Conservation (phyloP, 306 rosid genomes). For the Pyrus bretschneideri region DNA sequence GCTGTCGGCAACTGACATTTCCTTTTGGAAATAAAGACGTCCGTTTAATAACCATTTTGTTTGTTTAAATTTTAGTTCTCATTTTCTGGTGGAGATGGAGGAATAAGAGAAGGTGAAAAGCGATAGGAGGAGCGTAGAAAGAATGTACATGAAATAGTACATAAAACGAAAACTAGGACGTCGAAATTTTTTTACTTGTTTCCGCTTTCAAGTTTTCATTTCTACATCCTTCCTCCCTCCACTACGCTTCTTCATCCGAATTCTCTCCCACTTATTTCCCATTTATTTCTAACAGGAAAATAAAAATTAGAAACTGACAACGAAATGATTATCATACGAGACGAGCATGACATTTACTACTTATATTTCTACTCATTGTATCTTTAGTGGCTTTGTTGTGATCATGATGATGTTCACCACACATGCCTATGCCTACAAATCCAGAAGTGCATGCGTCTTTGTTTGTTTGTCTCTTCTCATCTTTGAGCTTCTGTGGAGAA, state of each 20-base stretch:
- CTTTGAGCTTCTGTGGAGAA: not conserved
- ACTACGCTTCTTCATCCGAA: too few relatives aligned
- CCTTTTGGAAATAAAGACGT: not conserved
- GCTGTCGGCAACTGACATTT: slow-evolving; percentile 26
- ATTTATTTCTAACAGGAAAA: not conserved
- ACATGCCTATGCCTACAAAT: not conserved
- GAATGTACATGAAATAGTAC: not conserved
- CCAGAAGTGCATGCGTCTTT: not conserved
- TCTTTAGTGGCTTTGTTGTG: not conserved
- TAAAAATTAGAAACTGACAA: too few relatives aligned
- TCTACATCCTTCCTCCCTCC: not conserved
- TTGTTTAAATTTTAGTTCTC: too few relatives aligned
- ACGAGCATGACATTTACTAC: not conserved
- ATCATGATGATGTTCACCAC: slow-evolving; percentile 1
- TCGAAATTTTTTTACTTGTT: not conserved
- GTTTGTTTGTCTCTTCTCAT: not conserved
- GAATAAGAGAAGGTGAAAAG: not conserved
- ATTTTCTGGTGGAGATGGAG: not conserved
- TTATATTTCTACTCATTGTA: too few relatives aligned
- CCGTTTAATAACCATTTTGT: not conserved
- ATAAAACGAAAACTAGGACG: not conserved
- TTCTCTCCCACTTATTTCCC: not conserved
- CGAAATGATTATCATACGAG: too few relatives aligned
- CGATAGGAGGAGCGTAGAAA: not conserved
- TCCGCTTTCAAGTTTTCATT: too few relatives aligned